These are phyloP conservation scores for Eucalyptus fibrosa DNA, from an alignment of 345 rosid species.

Conservation along the genomic window DNA sequence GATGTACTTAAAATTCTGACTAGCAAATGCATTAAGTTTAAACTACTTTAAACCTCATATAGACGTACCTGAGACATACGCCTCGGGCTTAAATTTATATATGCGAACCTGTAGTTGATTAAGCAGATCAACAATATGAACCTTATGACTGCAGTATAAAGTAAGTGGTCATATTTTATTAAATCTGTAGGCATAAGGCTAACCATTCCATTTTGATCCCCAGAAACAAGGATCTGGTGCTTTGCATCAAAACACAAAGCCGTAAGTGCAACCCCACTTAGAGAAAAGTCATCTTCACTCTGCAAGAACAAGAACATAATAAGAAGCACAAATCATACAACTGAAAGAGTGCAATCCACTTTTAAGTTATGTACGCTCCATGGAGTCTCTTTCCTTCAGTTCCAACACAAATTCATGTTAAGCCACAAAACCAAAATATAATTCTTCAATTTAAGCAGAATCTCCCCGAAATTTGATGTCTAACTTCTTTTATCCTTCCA, in stretches of 20 bases:
- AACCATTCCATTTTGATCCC: slow-evolving; percentile 80
- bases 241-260: slow-evolving; percentile 49
- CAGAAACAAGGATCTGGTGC: slow-evolving; percentile 53
- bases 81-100: slow-evolving; percentile 65
- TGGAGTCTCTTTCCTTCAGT: neutral
- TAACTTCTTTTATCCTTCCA: neutral
- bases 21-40: neutral
- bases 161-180: neutral
- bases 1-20: neutral
- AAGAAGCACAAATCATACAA: neutral
- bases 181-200: neutral
- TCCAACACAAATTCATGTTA: neutral
- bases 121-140: neutral
- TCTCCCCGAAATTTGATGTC: neutral
- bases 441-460: neutral
- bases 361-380: neutral
- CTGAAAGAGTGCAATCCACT: neutral
- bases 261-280: slow-evolving; percentile 51
- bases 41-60: slow-evolving; percentile 53
- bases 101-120: slow-evolving; percentile 52
- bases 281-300: slow-evolving; percentile 59
- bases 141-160: neutral
- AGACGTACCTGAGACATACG: slow-evolving; percentile 49
- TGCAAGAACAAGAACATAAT: slow-evolving; percentile 13
- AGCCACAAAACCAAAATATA: neutral